These are phyloP conservation scores for Puccinia novopanici DNA, from an alignment of 1,284 basidiomycete species.

Conservation along the genomic window DNA sequence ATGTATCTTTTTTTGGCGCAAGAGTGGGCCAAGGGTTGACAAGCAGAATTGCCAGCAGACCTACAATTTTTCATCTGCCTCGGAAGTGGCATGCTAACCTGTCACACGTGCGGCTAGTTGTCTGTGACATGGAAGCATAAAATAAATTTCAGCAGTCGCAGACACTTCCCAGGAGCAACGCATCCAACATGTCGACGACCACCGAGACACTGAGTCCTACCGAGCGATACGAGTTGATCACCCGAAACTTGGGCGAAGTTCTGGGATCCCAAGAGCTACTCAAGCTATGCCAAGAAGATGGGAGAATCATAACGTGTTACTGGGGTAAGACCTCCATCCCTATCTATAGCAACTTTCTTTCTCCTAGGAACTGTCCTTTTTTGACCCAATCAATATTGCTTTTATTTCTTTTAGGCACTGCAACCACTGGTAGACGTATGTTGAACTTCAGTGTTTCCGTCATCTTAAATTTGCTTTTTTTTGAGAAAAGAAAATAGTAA, in stretches of 20 bases:
- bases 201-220: slow-evolving; percentile 59
- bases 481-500: slow-evolving; percentile 3
- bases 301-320: slow-evolving; percentile 73
- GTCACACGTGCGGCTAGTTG: too few species aligned
- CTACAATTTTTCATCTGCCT: too few species aligned
- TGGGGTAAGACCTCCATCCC: slow-evolving; percentile 69
- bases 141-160: too few species aligned
- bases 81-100: too few species aligned
- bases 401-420: slow-evolving; percentile 68
- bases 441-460: too few species aligned
- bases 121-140: too few species aligned
- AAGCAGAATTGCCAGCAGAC: too few species aligned
- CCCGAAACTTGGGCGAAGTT: slow-evolving; percentile 80
- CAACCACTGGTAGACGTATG: slow-evolving; percentile 90
- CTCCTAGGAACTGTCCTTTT: slow-evolving; percentile 35
- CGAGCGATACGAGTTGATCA: slow-evolving; percentile 81
- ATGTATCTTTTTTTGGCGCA: too few species aligned
- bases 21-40: too few species aligned
- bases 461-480: neutral
- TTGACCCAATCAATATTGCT: slow-evolving; percentile 43
- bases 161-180: neutral
- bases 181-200: slow-evolving; percentile 11
- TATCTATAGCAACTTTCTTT: neutral
- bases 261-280: slow-evolving; percentile 83
- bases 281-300: slow-evolving; percentile 74